Percentiles rank a stretch among this genome's conserved stretches.
Evolutionary conservation across 768 basidiomycete species (phyloP).

Genomic region (Chlorophyllum brunneum): DNA sequence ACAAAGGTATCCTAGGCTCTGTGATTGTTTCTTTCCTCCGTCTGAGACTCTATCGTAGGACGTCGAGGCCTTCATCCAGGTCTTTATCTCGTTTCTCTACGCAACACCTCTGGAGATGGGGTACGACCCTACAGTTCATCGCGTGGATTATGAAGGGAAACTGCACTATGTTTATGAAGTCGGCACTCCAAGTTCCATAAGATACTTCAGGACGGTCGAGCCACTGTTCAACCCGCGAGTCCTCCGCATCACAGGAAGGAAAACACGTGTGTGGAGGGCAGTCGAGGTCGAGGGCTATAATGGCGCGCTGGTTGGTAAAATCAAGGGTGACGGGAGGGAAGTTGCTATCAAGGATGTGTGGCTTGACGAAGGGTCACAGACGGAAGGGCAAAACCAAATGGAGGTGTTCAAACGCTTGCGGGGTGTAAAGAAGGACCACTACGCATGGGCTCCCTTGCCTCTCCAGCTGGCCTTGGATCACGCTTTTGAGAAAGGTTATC

Average conservation of each 20-base stretch:
- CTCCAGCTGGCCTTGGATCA: background rate
- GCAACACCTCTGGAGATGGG: conserved; percentile 7
- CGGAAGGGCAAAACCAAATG: conserved; percentile 14
- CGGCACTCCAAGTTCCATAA: background rate
- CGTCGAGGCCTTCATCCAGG: background rate
- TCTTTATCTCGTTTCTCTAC: conserved; percentile 6
- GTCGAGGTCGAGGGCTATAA: background rate
- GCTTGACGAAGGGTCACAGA: conserved; percentile 14
- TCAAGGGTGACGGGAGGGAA: background rate
- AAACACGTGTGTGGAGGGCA: conserved; percentile 9
- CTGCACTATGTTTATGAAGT: conserved; percentile 8
- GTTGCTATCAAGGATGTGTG: conserved; percentile 19
- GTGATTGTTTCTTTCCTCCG: background rate
- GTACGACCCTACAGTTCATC: conserved; percentile 2
- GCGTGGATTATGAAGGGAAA: background rate
- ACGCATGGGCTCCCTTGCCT: background rate
- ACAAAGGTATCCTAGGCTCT: background rate
- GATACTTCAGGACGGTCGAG: background rate
- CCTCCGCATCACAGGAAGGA: conserved; percentile 7
- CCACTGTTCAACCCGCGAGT: background rate
- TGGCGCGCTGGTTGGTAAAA: background rate
- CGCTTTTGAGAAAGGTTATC: background rate
- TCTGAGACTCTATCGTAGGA: background rate
- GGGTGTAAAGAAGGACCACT: background rate
- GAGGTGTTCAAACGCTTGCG: conserved; percentile 12